Conservation (phyloP, 2,329 filamentous ascomycete species). For the Amauroascus niger region DNA sequence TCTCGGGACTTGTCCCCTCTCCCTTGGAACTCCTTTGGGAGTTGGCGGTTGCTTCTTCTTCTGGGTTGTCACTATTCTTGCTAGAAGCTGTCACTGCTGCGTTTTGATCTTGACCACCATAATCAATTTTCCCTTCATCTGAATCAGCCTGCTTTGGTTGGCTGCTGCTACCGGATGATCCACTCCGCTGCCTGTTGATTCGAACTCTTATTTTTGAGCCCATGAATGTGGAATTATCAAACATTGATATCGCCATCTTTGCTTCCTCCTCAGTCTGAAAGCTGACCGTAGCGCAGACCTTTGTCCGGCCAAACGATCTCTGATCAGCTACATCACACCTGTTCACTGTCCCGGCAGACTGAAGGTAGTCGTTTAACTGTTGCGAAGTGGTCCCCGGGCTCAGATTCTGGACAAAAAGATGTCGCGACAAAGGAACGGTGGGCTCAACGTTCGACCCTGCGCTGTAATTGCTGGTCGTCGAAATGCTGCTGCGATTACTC, state of each 20-base stretch:
- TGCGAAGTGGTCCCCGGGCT: slow-evolving; percentile 23
- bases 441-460: slow-evolving; percentile 1
- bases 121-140: not conserved
- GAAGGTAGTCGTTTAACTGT: slow-evolving; percentile 26
- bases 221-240: slow-evolving; percentile 29
- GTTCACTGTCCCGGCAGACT: slow-evolving; percentile 25
- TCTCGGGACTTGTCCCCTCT: slow-evolving; percentile 11
- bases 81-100: not conserved
- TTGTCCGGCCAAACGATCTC: slow-evolving; percentile 18
- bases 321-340: slow-evolving; percentile 26
- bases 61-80: not conserved
- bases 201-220: slow-evolving; percentile 28
- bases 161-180: slow-evolving; percentile 8
- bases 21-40: not conserved
- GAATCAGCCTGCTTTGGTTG: not conserved
- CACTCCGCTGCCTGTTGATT: slow-evolving; percentile 23
- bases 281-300: slow-evolving; percentile 25
- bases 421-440: slow-evolving; percentile 10
- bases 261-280: slow-evolving; percentile 31
- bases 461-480: slow-evolving; percentile 12
- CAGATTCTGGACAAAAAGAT: slow-evolving; percentile 24
- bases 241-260: slow-evolving; percentile 26
- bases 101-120: not conserved
- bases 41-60: not conserved
- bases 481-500: slow-evolving; percentile 13